Conservation (phyloP, 495 filamentous ascomycete species). For the Podospora anserina region DNA sequence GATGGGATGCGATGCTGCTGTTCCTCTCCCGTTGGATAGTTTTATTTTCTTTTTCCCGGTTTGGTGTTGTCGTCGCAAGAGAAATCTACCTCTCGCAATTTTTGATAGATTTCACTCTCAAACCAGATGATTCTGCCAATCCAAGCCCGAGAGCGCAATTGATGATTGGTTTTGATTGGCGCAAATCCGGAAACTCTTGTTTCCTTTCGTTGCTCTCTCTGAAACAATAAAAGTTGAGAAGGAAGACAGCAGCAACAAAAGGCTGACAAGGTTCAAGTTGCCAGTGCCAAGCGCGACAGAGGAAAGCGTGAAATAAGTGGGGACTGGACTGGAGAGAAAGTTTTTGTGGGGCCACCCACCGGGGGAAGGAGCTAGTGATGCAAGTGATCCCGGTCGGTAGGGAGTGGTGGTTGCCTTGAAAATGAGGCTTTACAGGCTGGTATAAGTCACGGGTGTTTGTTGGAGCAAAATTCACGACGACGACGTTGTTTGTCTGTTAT, state of each 20-base stretch:
- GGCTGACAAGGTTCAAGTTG: neutral
- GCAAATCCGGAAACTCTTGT: neutral
- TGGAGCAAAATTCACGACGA: too few relatives aligned
- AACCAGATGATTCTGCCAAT: too few relatives aligned
- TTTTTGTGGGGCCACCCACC: neutral
- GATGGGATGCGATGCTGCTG: neutral
- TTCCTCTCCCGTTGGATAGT: neutral
- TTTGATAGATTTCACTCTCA: too few relatives aligned
- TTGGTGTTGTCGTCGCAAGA: neutral
- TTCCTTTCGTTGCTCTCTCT: neutral
- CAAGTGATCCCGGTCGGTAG: neutral
- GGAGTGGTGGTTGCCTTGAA: neutral
- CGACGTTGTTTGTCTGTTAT: too few relatives aligned
- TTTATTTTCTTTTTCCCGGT: neutral
- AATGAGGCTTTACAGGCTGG: neutral
- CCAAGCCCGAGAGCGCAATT: neutral
- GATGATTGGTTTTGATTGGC: neutral
- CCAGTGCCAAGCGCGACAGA: neutral
- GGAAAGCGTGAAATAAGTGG: neutral
- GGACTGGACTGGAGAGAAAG: neutral
- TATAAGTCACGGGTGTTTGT: neutral
- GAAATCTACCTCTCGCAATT: neutral
- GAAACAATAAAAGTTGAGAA: neutral
- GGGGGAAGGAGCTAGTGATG: neutral
- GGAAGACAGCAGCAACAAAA: neutral